Conservation (phyloP, 164 flowering plant genomes). For the Annona cherimola region DNA sequence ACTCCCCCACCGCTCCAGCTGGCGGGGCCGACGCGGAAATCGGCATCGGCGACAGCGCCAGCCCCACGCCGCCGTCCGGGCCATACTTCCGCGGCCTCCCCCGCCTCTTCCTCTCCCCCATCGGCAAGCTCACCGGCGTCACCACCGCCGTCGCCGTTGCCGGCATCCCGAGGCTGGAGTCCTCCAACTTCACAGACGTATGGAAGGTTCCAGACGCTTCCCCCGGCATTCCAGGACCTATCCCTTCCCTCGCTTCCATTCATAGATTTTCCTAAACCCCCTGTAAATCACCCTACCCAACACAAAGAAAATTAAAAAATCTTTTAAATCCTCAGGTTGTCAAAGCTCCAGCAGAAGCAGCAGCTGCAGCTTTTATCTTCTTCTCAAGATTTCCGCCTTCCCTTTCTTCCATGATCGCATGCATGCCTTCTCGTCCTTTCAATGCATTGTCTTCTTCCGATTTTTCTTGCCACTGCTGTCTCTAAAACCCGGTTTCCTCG, state of each 20-base stretch:
- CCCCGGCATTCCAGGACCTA: constrained; percentile 60
- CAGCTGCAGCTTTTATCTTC: constrained; percentile 10
- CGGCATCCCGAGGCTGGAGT: constrained; percentile 33
- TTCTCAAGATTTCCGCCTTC: neutral
- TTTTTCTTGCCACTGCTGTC: neutral
- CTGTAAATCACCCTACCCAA: constrained; percentile 1
- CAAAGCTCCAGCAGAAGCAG: constrained; percentile 11
- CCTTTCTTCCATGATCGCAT: neutral
- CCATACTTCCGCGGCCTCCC: constrained; percentile 94
- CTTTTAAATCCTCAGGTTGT: neutral
- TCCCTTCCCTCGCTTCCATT: constrained; percentile 55
- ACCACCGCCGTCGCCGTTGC: constrained; percentile 27
- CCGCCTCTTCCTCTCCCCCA: constrained; percentile 74
- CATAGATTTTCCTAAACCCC: constrained; percentile 15
- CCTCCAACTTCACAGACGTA: constrained; percentile 57
- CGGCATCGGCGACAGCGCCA: constrained; percentile 84
- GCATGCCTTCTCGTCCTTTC: neutral
- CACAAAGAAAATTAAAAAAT: neutral
- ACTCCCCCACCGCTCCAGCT: constrained; percentile 48
- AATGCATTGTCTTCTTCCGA: neutral
- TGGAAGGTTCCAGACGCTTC: constrained; percentile 84
- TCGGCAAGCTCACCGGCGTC: constrained; percentile 17
- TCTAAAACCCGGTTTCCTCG: neutral
- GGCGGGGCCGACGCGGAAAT: constrained; percentile 65
- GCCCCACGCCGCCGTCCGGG: constrained; percentile 43